A percentile compares a stretch with the other conserved stretches of the same genome.
These are phyloP conservation scores for Umbellularia californica DNA, from an alignment of 164 flowering plant genomes.

Conservation along the genomic window DNA sequence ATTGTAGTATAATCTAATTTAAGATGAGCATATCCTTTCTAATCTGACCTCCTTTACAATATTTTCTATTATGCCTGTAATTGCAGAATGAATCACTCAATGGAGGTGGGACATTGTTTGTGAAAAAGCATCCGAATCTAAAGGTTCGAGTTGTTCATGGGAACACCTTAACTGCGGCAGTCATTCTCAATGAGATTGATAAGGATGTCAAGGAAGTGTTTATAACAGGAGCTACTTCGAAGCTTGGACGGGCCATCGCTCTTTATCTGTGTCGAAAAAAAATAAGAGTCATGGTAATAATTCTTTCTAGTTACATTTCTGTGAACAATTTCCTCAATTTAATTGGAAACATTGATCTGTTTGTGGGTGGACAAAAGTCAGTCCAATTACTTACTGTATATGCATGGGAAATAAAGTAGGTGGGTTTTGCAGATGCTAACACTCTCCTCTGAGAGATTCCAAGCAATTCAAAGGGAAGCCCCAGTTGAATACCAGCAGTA, in stretches of 20 bases:
- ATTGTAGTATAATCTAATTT: no score
- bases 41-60: background rate
- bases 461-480: conserved; percentile 75
- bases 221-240: conserved; percentile 92
- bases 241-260: conserved; percentile 95
- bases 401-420: background rate
- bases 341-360: background rate
- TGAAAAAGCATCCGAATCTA: conserved; percentile 68
- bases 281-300: conserved; percentile 68
- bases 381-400: background rate
- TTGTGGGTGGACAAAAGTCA: background rate
- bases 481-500: conserved; percentile 52
- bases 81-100: conserved; percentile 82
- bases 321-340: background rate
- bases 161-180: conserved; percentile 90
- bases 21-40: no score
- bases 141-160: conserved; percentile 87
- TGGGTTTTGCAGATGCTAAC: conserved; percentile 70
- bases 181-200: conserved; percentile 65
- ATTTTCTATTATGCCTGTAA: background rate
- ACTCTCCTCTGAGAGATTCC: conserved; percentile 69
- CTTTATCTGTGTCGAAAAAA: conserved; percentile 66
- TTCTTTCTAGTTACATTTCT: background rate
- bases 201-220: conserved; percentile 68
- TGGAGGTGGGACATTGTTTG: conserved; percentile 87